phyloP scores from a whole-genome alignment of 371 early-diverging fungal species.

The Actinomortierella ambigua region DNA sequence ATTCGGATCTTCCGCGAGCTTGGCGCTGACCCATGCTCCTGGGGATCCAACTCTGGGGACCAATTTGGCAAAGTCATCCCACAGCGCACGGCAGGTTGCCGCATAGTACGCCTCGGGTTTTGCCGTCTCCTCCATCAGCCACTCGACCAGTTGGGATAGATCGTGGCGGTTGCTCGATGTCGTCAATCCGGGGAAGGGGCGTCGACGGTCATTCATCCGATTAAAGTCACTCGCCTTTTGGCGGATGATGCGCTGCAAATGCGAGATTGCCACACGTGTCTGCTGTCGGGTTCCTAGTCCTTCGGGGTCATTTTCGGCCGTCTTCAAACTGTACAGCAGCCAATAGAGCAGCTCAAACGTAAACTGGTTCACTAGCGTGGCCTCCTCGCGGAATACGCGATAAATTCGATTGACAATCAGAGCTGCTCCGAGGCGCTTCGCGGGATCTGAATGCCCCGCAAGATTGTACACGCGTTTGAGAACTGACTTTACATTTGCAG shows the following conservation, averaged over 20 bases:
- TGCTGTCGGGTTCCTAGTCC: constrained; percentile 67
- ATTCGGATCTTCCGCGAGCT: constrained; percentile 13
- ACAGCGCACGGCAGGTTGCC: constrained; percentile 62
- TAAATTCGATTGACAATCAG: constrained; percentile 77
- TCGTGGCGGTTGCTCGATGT: constrained; percentile 13
- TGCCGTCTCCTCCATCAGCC: constrained; percentile 66
- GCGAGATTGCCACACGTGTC: constrained; percentile 58
- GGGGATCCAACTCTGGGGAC: constrained; percentile 41
- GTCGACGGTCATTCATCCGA: constrained; percentile 38
- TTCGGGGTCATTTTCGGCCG: constrained; percentile 69
- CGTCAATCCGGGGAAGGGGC: constrained; percentile 58
- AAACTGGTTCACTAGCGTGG: constrained; percentile 62
- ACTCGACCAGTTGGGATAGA: constrained; percentile 55
- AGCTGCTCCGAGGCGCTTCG: constrained; percentile 74
- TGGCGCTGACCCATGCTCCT: constrained; percentile 22
- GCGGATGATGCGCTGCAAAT: constrained; percentile 65
- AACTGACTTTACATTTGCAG: constrained; percentile 71
- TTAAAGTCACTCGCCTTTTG: constrained; percentile 55
- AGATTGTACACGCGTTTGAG: constrained; percentile 71
- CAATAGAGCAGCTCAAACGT: constrained; percentile 73
- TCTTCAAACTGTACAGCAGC: constrained; percentile 64
- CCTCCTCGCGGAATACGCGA: constrained; percentile 68
- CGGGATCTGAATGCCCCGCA: constrained; percentile 60
- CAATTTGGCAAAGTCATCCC: constrained; percentile 52
- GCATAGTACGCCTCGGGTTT: constrained; percentile 63